Evolutionary conservation across 148 eudicot genomes (phyloP), one percentile per base, ranked within the genome.

Genomic region (Rhododendron griersonianum): DNA sequence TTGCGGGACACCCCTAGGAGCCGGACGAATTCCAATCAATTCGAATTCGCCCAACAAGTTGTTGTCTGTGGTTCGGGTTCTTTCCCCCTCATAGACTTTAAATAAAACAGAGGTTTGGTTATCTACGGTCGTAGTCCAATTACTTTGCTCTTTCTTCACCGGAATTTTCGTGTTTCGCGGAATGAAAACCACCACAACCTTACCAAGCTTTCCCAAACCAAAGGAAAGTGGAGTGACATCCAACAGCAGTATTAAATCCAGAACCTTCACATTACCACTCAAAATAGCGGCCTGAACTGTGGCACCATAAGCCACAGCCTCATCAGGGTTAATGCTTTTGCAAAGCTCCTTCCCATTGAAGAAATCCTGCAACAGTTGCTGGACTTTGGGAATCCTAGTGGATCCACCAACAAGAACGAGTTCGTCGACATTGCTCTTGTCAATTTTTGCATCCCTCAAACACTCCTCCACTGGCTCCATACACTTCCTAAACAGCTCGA

Each of bases 81-180:
- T 81, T 77, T 86, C 87, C 39, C 87, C 87, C 71, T 86, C 81
- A 3, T 63, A 86, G n/a, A 86, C 84, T 82, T 25, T 80, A 50
- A 81, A 71, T 55, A 37, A 73, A 16, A 71, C 87, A 14, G 80
- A 71, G 6, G 84, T 79, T 39, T 86, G 80, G 41, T 84, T 28
- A 41, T 59, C 48, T 1, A 7, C 1, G 19, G 0, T 13, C 1
- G 84, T 55, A 21, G 25, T 44, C 61, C 2, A 57, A 1, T 2
- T 3, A 37, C 4, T 39, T 0, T 39, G 5, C 53, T 50, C 53
- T 9, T 9, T 11, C 53, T 48, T 50, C 53, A 1, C 1, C 53
- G 53, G 14, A 50, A 50, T 50, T 0, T 0, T 48, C 14, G 53
- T 48, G 53, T 48, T 48, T 48, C 13, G 9, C 37, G 37, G 48